Evolutionary conservation across 306 rosid species (phyloP), one percentile per base, ranked within the genome.

Genomic region (Leucaena leucocephala): DNA sequence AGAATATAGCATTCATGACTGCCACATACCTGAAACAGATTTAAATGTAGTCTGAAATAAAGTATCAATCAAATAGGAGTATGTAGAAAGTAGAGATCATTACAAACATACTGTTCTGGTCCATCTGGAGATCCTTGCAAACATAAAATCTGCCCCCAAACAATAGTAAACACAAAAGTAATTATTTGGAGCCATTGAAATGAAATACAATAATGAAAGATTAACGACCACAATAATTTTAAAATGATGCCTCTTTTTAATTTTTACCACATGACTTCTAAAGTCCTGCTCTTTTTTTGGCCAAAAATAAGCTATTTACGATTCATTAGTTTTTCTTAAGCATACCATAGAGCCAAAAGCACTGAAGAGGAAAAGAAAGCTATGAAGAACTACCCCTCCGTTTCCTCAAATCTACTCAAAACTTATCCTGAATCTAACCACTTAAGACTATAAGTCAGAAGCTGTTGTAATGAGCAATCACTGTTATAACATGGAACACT

Each of bases 121-220:
- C 99, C 99, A 87, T 95, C 99, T 15, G 96, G 78, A 54, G 98
- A 85, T 76, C 97, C 98, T 73, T 90, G 99, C 84, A 95, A 86
- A 76, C 99, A 95, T 74, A 95, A 84, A 85, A 90, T 92, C 99
- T 91, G 97, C 83, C 59, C 12, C 45, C 84, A 82, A 3, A 72
- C n/a, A 79, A 84, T 71, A 83, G 79, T 44, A 81, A 82, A 77
- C 55, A 68, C 48, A 65, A 59, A 75, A 78, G 16, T 33, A 64
- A 66, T 59, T 75, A 78, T 76, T 68, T 44, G 68, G 38, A 75
- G 64, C 62, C 43, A 2, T 43, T 17, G 77, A 61, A 44, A 27
- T 73, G 38, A 52, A 67, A 61, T 10, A 61, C 16, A 33, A 61
- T 27, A 40, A 13, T 33, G 13, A 27, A 66, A 71, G 72, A 36